These are phyloP conservation scores for Usnea hakonensis DNA, from an alignment of 495 filamentous ascomycete genomes.

Conservation along the genomic window DNA sequence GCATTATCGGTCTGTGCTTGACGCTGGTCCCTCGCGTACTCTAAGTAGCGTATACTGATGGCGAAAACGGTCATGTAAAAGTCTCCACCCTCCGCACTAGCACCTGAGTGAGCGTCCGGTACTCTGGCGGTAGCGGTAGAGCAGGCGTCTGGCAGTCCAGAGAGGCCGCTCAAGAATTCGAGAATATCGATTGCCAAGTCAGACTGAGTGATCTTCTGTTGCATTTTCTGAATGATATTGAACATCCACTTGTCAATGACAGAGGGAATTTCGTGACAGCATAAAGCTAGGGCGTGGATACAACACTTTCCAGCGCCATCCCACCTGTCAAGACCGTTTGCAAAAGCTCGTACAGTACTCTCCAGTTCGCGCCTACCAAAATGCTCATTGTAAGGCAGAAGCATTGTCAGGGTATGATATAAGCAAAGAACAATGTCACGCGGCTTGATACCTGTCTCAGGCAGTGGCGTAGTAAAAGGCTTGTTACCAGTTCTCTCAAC, in stretches of 20 bases:
- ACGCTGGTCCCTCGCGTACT: slow-evolving; percentile 56
- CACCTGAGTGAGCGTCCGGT: slow-evolving; percentile 74
- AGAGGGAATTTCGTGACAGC: slow-evolving; percentile 82
- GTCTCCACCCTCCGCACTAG: slow-evolving; percentile 69
- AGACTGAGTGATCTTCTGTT: slow-evolving; percentile 88
- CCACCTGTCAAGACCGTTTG: slow-evolving; percentile 67
- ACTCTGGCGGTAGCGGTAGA: slow-evolving; percentile 78
- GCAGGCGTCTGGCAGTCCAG: slow-evolving; percentile 76
- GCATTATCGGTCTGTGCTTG: slow-evolving; percentile 34
- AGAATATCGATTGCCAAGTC: slow-evolving; percentile 88
- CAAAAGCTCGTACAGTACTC: slow-evolving; percentile 76
- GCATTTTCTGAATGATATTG: slow-evolving; percentile 81
- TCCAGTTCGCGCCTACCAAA: slow-evolving; percentile 83
- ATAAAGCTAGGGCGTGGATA: slow-evolving; percentile 89
- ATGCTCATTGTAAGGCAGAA: slow-evolving; percentile 78
- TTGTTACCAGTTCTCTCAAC: slow-evolving; percentile 45
- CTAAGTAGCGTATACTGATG: slow-evolving; percentile 87
- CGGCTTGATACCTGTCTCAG: slow-evolving; percentile 67
- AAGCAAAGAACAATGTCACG: slow-evolving; percentile 82
- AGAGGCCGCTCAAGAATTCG: slow-evolving; percentile 82
- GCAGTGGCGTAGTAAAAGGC: slow-evolving; percentile 64
- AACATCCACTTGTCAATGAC: slow-evolving; percentile 75
- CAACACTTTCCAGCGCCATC: slow-evolving; percentile 83
- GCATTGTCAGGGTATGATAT: slow-evolving; percentile 72
- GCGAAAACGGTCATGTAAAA: slow-evolving; percentile 90